A percentile compares a stretch with the other conserved stretches of the same genome.
Evolutionary conservation across 306 rosid genomes (phyloP).

Genomic region (Cucurbita ficifolia): DNA sequence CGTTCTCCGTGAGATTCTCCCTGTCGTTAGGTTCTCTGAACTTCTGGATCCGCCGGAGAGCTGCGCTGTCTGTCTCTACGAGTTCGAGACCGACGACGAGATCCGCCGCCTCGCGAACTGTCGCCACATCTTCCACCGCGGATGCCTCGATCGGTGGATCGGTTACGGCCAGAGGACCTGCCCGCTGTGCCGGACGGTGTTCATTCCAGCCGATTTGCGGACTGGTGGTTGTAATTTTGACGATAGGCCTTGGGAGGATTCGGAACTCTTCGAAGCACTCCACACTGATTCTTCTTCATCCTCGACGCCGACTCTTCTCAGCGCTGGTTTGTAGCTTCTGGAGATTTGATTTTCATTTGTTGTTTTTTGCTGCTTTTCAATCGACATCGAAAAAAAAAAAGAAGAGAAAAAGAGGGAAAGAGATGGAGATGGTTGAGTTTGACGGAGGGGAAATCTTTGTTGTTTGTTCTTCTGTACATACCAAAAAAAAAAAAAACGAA

Average conservation of each 20-base stretch:
- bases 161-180: conserved; percentile 72
- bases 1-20: conserved; percentile 44
- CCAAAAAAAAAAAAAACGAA: background rate
- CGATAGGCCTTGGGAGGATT: conserved; percentile 46
- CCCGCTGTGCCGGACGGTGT: conserved; percentile 64
- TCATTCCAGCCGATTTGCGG: conserved; percentile 49
- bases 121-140: conserved; percentile 63
- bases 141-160: conserved; percentile 88
- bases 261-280: conserved; percentile 43
- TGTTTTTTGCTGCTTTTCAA: background rate
- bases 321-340: conserved; percentile 19
- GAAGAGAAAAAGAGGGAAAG: background rate
- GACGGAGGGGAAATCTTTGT: background rate
- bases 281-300: conserved; percentile 20
- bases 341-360: background rate
- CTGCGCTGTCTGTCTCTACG: conserved; percentile 69
- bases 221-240: conserved; percentile 20
- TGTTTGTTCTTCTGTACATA: conserved; percentile 1
- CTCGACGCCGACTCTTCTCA: background rate
- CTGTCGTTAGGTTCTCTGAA: conserved; percentile 53
- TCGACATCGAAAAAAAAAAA: background rate
- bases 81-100: conserved; percentile 61
- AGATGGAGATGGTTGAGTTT: background rate
- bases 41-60: conserved; percentile 41
- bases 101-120: conserved; percentile 63